phyloP scores from a whole-genome alignment of 768 basidiomycete species.

The Fomitopsis serialis region DNA sequence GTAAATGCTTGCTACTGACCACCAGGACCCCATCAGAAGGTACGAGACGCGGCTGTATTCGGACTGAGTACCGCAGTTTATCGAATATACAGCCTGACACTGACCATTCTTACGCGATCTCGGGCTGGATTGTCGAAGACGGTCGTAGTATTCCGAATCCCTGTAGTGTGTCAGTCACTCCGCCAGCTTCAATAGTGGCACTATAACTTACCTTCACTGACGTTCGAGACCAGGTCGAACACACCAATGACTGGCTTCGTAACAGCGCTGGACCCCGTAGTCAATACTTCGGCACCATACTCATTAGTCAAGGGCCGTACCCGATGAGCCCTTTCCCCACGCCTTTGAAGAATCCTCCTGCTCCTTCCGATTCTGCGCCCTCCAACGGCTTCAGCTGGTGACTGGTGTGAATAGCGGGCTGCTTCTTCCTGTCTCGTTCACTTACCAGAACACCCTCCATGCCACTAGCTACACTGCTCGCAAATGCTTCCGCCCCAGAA shows the following conservation, averaged over 20 bases:
- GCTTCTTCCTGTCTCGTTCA: constrained; percentile 4
- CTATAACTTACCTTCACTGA: constrained; percentile 68
- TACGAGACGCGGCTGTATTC: constrained; percentile 72
- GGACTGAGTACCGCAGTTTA: constrained; percentile 4
- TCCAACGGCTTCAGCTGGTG: constrained; percentile 91
- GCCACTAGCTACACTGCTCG: constrained; percentile 90
- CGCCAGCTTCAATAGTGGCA: constrained; percentile 1
- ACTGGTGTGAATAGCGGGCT: neutral
- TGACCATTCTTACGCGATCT: constrained; percentile 77
- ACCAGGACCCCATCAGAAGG: constrained; percentile 83
- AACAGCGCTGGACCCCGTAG: constrained; percentile 53
- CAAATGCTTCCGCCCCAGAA: constrained; percentile 90
- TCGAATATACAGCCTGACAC: constrained; percentile 19
- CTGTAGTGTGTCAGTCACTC: constrained; percentile 30
- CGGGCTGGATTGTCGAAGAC: constrained; percentile 91
- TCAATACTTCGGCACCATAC: neutral
- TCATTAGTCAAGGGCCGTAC: constrained; percentile 33
- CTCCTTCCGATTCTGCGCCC: constrained; percentile 92
- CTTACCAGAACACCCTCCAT: constrained; percentile 90
- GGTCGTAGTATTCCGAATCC: constrained; percentile 96
- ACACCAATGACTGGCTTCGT: constrained; percentile 97
- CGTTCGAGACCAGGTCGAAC: constrained; percentile 92
- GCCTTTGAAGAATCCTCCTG: constrained; percentile 96
- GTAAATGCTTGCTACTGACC: constrained; percentile 41
- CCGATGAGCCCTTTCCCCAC: constrained; percentile 95